Percentiles rank a stretch among this genome's conserved stretches.
These are phyloP conservation scores for Tetrastigma voinierianum DNA, from an alignment of 164 flowering plant species.

Conservation along the genomic window DNA sequence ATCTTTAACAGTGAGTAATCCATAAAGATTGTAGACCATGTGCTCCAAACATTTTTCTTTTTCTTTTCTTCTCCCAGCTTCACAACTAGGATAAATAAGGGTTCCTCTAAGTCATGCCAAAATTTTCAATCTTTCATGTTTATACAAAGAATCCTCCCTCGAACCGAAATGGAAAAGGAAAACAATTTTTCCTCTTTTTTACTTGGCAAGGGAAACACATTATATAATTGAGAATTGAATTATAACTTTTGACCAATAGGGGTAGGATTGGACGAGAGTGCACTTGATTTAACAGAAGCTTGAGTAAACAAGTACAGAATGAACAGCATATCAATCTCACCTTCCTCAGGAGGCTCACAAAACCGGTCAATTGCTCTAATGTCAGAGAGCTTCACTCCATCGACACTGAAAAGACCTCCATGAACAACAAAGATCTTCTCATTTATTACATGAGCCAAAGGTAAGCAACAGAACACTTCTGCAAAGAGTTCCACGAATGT, in stretches of 20 bases:
- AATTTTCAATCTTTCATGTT: neutral
- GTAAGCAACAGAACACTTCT: conserved; percentile 94
- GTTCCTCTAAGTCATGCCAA: neutral
- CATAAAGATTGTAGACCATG: neutral
- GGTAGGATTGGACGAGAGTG: too few species aligned
- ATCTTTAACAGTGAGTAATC: neutral
- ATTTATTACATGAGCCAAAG: conserved; percentile 91
- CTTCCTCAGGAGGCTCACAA: conserved; percentile 99
- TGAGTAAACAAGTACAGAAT: neutral
- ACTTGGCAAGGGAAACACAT: too few species aligned
- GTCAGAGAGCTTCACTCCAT: conserved; percentile 96
- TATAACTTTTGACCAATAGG: too few species aligned
- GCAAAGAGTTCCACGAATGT: conserved; percentile 93
- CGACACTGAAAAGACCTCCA: conserved; percentile 97
- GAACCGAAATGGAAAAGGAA: too few species aligned
- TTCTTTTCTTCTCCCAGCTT: neutral
- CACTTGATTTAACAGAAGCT: too few species aligned
- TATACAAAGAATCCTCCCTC: neutral
- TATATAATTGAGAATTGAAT: too few species aligned
- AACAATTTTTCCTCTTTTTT: too few species aligned
- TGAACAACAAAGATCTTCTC: conserved; percentile 90
- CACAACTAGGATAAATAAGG: neutral
- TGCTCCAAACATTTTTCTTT: neutral
- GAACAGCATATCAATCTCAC: conserved; percentile 30
- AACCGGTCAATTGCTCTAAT: conserved; percentile 84